These are phyloP conservation scores for Physcomitrium patens DNA, from an alignment of 225 moss, liverwort and hornwort species.

Conservation along the genomic window DNA sequence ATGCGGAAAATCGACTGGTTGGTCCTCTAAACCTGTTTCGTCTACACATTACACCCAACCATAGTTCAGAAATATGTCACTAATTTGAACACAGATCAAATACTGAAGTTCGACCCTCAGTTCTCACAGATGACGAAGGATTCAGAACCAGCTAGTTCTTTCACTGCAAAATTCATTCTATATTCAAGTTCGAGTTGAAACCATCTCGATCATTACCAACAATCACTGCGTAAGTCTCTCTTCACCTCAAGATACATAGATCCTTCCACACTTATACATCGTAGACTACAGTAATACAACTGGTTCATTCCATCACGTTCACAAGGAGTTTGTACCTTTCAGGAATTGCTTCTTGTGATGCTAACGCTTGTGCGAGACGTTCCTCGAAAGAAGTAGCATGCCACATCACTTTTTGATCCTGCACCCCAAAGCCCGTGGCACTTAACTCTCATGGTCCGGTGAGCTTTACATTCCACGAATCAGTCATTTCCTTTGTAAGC, in stretches of 20 bases:
- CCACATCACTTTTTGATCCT: constrained; percentile 91
- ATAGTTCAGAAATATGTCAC: background rate
- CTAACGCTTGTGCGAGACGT: constrained; percentile 80
- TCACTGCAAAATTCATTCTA: too few species aligned
- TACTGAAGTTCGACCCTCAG: background rate
- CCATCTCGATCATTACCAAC: too few species aligned
- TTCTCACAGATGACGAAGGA: too few species aligned
- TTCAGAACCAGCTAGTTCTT: too few species aligned
- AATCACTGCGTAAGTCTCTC: too few species aligned
- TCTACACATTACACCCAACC: constrained; percentile 13
- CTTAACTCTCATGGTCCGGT: background rate
- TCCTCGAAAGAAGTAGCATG: constrained; percentile 86
- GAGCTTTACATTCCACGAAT: too few species aligned
- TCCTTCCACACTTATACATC: too few species aligned
- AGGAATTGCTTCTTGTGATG: constrained; percentile 45
- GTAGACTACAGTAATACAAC: too few species aligned
- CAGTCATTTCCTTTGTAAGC: background rate
- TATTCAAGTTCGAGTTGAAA: too few species aligned
- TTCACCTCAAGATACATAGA: too few species aligned
- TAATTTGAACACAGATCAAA: background rate
- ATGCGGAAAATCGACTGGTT: constrained; percentile 31
- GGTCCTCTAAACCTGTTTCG: constrained; percentile 26
- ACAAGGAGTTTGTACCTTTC: constrained; percentile 32
- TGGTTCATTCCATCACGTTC: too few species aligned
- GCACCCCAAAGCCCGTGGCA: constrained; percentile 27